Conservation (phyloP, 2,329 filamentous ascomycete genomes). For the Penicillium sp. region DNA sequence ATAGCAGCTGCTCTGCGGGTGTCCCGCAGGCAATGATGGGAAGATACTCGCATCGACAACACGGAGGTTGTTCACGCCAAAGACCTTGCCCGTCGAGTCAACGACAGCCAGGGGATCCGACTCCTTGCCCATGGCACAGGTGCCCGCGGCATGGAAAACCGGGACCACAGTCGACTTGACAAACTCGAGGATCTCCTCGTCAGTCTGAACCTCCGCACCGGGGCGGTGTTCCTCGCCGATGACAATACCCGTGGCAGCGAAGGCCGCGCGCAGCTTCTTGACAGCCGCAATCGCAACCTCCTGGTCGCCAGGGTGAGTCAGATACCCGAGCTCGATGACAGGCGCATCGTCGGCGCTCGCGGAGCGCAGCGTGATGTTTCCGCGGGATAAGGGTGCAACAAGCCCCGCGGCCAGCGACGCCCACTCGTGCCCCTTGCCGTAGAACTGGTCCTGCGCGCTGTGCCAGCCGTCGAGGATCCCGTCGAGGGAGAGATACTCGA, state of each 20-base stretch:
- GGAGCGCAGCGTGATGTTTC: slow-evolving; percentile 47
- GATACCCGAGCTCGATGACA: slow-evolving; percentile 51
- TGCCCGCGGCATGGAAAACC: slow-evolving; percentile 41
- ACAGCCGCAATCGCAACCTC: slow-evolving; percentile 50
- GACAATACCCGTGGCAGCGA: slow-evolving; percentile 26
- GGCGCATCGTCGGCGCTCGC: slow-evolving; percentile 39
- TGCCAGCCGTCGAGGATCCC: slow-evolving; percentile 16
- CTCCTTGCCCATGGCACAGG: slow-evolving; percentile 45
- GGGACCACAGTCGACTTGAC: slow-evolving; percentile 33
- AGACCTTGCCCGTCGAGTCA: slow-evolving; percentile 36
- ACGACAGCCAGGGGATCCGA: slow-evolving; percentile 40
- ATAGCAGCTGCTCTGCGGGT: slow-evolving; percentile 17
- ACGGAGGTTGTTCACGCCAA: slow-evolving; percentile 29
- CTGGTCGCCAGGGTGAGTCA: slow-evolving; percentile 46
- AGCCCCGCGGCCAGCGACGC: slow-evolving; percentile 37
- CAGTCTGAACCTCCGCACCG: slow-evolving; percentile 42
- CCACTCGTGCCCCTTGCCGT: slow-evolving; percentile 33
- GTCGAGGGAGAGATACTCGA: slow-evolving; percentile 40
- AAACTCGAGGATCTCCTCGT: slow-evolving; percentile 46
- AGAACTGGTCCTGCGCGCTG: slow-evolving; percentile 5
- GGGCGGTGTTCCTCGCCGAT: slow-evolving; percentile 41
- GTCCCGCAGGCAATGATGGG: slow-evolving; percentile 13
- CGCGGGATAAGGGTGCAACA: slow-evolving; percentile 48
- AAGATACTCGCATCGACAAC: slow-evolving; percentile 20
- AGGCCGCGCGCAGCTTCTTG: slow-evolving; percentile 47